Base-by-base conservation (phyloP, 225 moss, liverwort and hornwort species). In the Physcomitrellopsis africana region DNA sequence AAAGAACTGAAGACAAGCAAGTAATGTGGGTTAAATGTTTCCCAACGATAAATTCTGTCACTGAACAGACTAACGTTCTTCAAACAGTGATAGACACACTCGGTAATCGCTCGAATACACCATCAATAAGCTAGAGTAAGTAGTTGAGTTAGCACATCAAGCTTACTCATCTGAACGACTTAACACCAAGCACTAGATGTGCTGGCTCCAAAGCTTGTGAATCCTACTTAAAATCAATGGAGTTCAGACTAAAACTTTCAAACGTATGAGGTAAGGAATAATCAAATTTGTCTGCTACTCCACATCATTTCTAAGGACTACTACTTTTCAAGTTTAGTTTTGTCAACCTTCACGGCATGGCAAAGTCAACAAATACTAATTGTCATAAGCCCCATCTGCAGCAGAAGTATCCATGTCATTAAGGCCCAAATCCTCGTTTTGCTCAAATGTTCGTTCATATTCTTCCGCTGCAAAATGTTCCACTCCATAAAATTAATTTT, bases 361-460 rank as follows among this genome's bases (percentile, higher is more conserved):
- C 19, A 46, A 24, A 24, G 24, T 24, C 24, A 24, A 24, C 24
- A 24, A 24, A 6, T 19, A 8, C 63, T 81, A 77, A 27, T 60
- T 53, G 37, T 86, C 32, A 3, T 75, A 91, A 16, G 93, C 91
- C 43, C 61, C 86, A 76, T 93, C 91, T 8, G 93, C 93, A 15
- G 79, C 80, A 73, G 89, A 80, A 10, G 93, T 93, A 65, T 93
- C 87, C 70, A 91, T 93, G 79, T 93, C 91, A 80, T 93, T 89
- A 22, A 91, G 77, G 43, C 93, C 91, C 68, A 93, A 80, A 8
- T 89, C 91, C 72, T 93, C 93, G 72, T 93, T 89, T 65, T 91
- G 91, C 43, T 91, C 86, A 73, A 89, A 93, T 0, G 84, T 77
- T 72, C 93, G 82, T 64, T 77, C 83, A 65, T 91, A 91, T 15